Evolutionary conservation across 2,329 filamentous ascomycete species (phyloP), one percentile per base, ranked within the genome.

Genomic region (Cercospora sp.): DNA sequence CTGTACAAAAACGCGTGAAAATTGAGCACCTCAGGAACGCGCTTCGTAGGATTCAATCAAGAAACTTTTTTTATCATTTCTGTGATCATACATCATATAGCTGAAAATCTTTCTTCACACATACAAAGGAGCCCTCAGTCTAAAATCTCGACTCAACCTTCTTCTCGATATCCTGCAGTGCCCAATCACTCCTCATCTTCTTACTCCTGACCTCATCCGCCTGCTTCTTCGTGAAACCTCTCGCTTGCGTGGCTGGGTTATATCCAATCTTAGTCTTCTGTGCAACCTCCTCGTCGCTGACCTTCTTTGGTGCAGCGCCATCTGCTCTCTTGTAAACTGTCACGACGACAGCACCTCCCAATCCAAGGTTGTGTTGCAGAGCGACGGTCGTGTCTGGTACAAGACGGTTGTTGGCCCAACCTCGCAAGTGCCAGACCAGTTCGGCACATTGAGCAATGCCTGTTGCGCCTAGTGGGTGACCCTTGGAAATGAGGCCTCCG

Each of bases 361-460:
- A 84, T 0, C 94, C 94, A 1, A 98, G 84, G 77, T 98, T 98
- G 78, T 98, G 94, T 83, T 97, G 94, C 73, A 98, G 83, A 66
- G 91, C 92, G 67, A 88, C 88, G 70, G 83, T 87, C 0, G 93
- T 95, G 30, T 87, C 83, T 13, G 87, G 83, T 0, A 91, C 86
- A 10, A 88, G 82, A 57, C 94, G 87, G 84, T 97, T 98, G 81
- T 95, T 97, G 28, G 94, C 94, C 94, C 94, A 97, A 26, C 94
- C 94, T 71, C 94, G 88, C 75, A 98, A 85, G 78, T 98, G 94
- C 94, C 94, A 98, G 30, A 96, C 92, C 10, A 98, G 84, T 82
- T 98, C 94, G 5, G 94, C 92, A 78, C 94, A 97, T 82, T 98
- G 94, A 9, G 94, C 94, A 63, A 98, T 86, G 16, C 95, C 94